Conservation (phyloP, 1,139 yeast species). For the Candida anutae region DNA sequence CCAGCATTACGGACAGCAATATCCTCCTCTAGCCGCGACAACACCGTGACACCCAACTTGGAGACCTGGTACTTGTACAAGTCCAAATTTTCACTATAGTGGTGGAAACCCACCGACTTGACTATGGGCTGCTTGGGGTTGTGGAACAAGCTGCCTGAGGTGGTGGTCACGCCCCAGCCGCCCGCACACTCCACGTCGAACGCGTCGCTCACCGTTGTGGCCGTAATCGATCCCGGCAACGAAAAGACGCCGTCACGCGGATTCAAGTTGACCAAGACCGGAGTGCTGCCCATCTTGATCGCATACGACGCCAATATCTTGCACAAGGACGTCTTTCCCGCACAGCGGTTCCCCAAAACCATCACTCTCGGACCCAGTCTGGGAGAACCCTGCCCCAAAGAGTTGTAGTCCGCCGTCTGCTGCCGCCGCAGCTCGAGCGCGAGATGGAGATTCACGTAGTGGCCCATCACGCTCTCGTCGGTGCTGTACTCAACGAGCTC, state of each 20-base stretch:
- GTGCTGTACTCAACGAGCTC: constrained; percentile 53
- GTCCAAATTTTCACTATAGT: constrained; percentile 48
- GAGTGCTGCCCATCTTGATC: constrained; percentile 55
- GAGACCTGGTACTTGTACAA: constrained; percentile 51
- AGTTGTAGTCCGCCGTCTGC: constrained; percentile 19
- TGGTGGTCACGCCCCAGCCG: constrained; percentile 78
- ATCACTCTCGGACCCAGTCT: constrained; percentile 57
- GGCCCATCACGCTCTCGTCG: constrained; percentile 62
- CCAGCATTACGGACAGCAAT: constrained; percentile 47
- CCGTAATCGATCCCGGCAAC: constrained; percentile 80
- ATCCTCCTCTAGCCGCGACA: constrained; percentile 55
- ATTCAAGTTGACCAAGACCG: constrained; percentile 72
- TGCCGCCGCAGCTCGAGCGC: constrained; percentile 61
- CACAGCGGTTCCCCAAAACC: constrained; percentile 60
- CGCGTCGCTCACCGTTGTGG: constrained; percentile 75
- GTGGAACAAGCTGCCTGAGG: constrained; percentile 78
- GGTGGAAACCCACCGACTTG: constrained; percentile 68
- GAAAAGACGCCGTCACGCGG: constrained; percentile 75
- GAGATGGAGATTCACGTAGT: constrained; percentile 64
- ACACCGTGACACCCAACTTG: constrained; percentile 51
- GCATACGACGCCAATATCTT: constrained; percentile 73
- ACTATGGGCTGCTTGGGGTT: constrained; percentile 88
- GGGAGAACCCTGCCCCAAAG: constrained; percentile 8
- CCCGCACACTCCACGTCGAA: constrained; percentile 65
- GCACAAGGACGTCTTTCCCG: constrained; percentile 74